A percentile compares a stretch with the other conserved stretches of the same genome.
Conservation (phyloP, 345 rosid species). For the Populus nigra region DNA sequence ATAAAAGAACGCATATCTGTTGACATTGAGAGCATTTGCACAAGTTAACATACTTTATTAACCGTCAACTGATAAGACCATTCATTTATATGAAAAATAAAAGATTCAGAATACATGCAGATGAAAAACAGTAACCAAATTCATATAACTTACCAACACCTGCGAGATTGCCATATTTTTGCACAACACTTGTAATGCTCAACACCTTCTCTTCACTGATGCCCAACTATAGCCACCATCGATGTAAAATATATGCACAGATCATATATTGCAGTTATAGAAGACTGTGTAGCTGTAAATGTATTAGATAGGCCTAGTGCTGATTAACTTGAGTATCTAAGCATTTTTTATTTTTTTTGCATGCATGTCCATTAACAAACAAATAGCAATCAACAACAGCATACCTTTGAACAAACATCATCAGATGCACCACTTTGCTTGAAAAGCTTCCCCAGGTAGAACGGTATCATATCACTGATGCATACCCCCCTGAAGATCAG, state of each 20-base stretch:
- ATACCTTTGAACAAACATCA: constrained; percentile 79
- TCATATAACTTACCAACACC: constrained; percentile 63
- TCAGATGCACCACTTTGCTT: constrained; percentile 63
- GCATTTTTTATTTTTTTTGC: too few relatives aligned
- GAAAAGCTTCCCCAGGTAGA: constrained; percentile 78
- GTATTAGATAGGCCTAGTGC: constrained; percentile 1
- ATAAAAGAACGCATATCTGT: background rate
- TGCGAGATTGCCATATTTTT: constrained; percentile 71
- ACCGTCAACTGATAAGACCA: background rate
- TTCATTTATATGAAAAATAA: background rate
- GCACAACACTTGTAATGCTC: constrained; percentile 49
- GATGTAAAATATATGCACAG: constrained; percentile 6
- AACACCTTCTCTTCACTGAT: constrained; percentile 65
- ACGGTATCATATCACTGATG: constrained; percentile 92
- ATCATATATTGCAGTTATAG: constrained; percentile 1
- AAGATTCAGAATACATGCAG: background rate
- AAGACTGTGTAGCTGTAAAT: background rate
- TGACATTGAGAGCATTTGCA: background rate
- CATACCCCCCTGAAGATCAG: constrained; percentile 64
- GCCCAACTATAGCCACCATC: constrained; percentile 54
- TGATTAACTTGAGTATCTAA: background rate
- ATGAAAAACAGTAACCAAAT: constrained; percentile 1
- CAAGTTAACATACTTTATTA: background rate
- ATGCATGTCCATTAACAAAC: background rate
- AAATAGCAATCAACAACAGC: constrained; percentile 23